Percentiles rank a stretch among this genome's conserved stretches.
Conservation (phyloP, 2,329 filamentous ascomycete genomes). For the Hypoxylon sp. region DNA sequence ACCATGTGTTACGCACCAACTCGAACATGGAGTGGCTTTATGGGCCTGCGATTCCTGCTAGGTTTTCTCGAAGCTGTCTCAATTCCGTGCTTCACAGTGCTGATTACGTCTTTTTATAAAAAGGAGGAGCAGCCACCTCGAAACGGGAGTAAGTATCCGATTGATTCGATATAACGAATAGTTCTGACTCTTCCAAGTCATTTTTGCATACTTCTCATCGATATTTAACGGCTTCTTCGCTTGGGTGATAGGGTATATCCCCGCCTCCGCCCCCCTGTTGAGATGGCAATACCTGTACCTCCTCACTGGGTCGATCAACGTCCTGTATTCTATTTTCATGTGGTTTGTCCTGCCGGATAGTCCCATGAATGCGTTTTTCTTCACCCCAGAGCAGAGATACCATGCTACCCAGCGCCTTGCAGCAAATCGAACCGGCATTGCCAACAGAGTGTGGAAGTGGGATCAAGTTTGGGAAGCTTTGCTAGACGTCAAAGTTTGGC, state of each 20-base stretch:
- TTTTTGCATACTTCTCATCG: slow-evolving; percentile 54
- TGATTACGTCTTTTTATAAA: slow-evolving; percentile 56
- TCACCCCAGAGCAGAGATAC: slow-evolving; percentile 48
- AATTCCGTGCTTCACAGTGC: slow-evolving; percentile 53
- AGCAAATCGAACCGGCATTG: slow-evolving; percentile 56
- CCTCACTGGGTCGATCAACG: slow-evolving; percentile 51
- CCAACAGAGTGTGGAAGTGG: slow-evolving; percentile 49
- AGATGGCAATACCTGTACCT: slow-evolving; percentile 52
- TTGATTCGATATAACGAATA: not conserved
- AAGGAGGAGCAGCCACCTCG: slow-evolving; percentile 45
- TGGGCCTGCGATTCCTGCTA: slow-evolving; percentile 55
- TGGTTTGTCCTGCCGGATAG: slow-evolving; percentile 53
- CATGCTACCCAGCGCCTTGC: slow-evolving; percentile 52
- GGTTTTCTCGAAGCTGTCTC: slow-evolving; percentile 55
- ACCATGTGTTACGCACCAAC: slow-evolving; percentile 49
- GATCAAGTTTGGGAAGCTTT: slow-evolving; percentile 50
- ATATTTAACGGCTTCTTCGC: slow-evolving; percentile 49
- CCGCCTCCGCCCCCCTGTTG: slow-evolving; percentile 37
- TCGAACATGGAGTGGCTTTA: slow-evolving; percentile 50
- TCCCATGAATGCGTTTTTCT: slow-evolving; percentile 55
- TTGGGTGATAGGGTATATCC: slow-evolving; percentile 50
- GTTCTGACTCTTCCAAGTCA: slow-evolving; percentile 42
- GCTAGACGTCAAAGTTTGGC: slow-evolving; percentile 47
- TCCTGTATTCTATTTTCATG: slow-evolving; percentile 49
- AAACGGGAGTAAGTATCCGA: slow-evolving; percentile 47